A percentile compares a stretch with the other conserved stretches of the same genome.
These are phyloP conservation scores for Colletotrichum aenigma DNA, from an alignment of 2,329 filamentous ascomycete genomes.

Conservation along the genomic window DNA sequence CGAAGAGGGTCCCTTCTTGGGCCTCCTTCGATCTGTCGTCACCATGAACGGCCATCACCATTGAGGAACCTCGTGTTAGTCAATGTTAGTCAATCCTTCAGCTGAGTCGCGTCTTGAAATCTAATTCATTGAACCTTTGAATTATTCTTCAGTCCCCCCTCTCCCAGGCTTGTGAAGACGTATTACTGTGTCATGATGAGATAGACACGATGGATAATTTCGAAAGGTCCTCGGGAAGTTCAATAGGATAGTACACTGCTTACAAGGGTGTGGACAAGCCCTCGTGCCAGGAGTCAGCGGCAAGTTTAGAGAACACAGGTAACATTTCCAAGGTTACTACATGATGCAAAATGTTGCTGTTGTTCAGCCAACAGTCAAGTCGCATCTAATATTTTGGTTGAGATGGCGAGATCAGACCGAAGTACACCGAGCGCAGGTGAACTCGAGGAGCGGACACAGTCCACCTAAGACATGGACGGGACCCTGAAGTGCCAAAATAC, in stretches of 20 bases:
- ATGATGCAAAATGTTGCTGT: not conserved
- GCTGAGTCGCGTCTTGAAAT: rapidly evolving
- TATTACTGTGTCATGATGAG: not conserved
- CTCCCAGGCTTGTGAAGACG: not conserved
- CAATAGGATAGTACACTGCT: not conserved
- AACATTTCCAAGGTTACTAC: too few relatives aligned
- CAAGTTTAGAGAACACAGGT: too few relatives aligned
- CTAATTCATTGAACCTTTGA: rapidly evolving
- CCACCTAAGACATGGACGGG: not conserved
- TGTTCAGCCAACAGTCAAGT: not conserved
- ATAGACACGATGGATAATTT: not conserved
- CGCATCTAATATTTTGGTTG: not conserved
- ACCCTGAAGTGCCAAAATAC: not conserved
- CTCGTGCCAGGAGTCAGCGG: rapidly evolving
- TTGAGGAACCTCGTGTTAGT: not conserved
- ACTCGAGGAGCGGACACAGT: not conserved
- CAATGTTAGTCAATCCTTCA: not conserved
- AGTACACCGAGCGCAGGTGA: not conserved
- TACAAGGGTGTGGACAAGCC: not conserved
- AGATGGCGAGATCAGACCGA: not conserved
- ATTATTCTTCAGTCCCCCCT: rapidly evolving
- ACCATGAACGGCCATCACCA: not conserved
- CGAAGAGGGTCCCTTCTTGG: not conserved
- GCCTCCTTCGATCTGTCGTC: not conserved
- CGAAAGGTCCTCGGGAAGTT: not conserved